Evolutionary conservation across 495 filamentous ascomycete genomes (phyloP), one percentile per base, ranked within the genome.

Genomic region (Glarea lozoyensis): DNA sequence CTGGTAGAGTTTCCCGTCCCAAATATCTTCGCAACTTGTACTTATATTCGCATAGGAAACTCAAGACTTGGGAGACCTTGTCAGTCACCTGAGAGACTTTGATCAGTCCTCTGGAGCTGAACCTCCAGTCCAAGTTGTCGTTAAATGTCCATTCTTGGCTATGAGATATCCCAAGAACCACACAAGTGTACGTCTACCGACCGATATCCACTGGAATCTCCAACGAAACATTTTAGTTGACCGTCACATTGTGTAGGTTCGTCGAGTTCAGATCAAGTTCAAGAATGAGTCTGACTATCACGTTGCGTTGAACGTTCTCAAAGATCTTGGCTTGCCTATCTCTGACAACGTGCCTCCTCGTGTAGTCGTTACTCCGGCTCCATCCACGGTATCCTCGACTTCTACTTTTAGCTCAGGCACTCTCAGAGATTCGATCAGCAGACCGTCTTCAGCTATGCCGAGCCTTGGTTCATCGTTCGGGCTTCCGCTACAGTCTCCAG

Each of bases 221-320:
- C 24, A 13, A 30, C 3, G 15, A 19, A 17, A 25, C 27, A 16
- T 23, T 13, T 42, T 24, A 50, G 12, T 36, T 32, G 33, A 35
- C 7, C 12, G 6, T 13, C 20, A 7, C 33, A 27, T 33, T 38
- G n/a, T 20, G 6, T 29, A 72, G 68, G 52, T 64, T 27, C 64
- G 58, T 25, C 56, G 69, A n/a, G 53, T 70, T 49, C 69, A 73
- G 45, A 42, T 73, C 1, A 67, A 61, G 40, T 68, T 70, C 43
- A 37, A 45, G 10, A 55, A 48, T 10, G 58, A 58, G 2, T 15
- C 42, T 11, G 63, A 67, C 32, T 72, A 60, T 45, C 45, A 57
- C 6, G 53, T 36, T 12, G 63, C 42, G 9, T 20, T 55, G 29
- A 41, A 55, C 3, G 40, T 58, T 10, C 44, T 72, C 6, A 55